Conservation (phyloP, 345 rosid species). For the Citrus cavaleriei region DNA sequence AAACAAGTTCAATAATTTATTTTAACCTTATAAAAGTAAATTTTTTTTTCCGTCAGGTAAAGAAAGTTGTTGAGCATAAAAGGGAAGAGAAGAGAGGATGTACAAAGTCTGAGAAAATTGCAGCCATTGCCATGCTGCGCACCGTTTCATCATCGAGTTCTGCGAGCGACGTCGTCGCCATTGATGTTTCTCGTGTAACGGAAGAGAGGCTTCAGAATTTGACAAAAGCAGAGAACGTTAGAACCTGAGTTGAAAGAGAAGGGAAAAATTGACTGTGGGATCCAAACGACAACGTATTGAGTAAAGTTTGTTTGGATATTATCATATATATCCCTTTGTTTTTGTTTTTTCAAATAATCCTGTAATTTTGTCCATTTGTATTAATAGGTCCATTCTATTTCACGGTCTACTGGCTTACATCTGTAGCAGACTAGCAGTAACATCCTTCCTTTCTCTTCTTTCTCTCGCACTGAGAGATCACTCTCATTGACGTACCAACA, state of each 20-base stretch:
- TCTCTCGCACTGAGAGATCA: neutral
- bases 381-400: neutral
- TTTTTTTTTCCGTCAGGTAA: neutral
- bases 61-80: neutral
- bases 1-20: neutral
- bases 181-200: neutral
- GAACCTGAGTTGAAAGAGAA: neutral
- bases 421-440: too few relatives aligned
- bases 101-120: conserved; percentile 93
- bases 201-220: neutral
- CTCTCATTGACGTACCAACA: neutral
- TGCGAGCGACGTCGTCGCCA: conserved; percentile 39
- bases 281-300: neutral
- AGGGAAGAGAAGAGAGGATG: conserved; percentile 14
- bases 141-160: conserved; percentile 70
- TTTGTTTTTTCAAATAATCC: too few relatives aligned
- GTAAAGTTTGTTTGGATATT: neutral
- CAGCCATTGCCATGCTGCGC: conserved; percentile 87
- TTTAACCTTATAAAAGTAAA: neutral
- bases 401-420: neutral
- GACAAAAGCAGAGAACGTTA: neutral
- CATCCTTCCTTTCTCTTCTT: too few relatives aligned
- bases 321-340: too few relatives aligned
- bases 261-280: neutral
- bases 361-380: too few relatives aligned